These are phyloP conservation scores for Amylostereum chailletii DNA, from an alignment of 1,284 basidiomycete genomes.

Conservation along the genomic window DNA sequence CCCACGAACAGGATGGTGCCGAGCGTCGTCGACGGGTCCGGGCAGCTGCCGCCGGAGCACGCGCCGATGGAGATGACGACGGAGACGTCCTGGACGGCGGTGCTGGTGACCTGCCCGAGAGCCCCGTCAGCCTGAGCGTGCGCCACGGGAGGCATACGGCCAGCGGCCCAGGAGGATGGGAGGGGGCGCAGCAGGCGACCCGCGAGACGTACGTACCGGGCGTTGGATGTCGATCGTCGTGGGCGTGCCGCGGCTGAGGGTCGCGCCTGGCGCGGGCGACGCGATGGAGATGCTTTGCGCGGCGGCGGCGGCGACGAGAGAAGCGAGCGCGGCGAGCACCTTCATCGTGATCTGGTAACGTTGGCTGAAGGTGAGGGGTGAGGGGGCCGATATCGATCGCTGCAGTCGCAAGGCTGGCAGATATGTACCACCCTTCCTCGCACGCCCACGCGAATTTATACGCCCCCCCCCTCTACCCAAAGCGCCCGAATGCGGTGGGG, in stretches of 20 bases:
- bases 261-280: constrained; percentile 16
- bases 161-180: neutral
- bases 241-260: constrained; percentile 24
- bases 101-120: constrained; percentile 26
- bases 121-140: neutral
- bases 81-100: constrained; percentile 30
- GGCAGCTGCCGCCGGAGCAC: constrained; percentile 25
- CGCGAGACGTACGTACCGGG: constrained; percentile 25
- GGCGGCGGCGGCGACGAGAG: constrained; percentile 17
- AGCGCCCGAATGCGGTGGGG: too few species aligned
- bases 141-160: neutral
- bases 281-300: constrained; percentile 34
- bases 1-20: constrained; percentile 38
- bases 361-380: too few species aligned
- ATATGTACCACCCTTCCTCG: too few species aligned
- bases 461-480: too few species aligned
- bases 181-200: too few species aligned
- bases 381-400: too few species aligned
- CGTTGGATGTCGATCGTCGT: constrained; percentile 34
- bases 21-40: constrained; percentile 23
- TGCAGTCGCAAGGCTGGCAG: too few species aligned
- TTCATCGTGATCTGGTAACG: constrained; percentile 1
- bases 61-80: constrained; percentile 30
- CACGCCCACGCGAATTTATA: too few species aligned
- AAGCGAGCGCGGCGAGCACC: constrained; percentile 16